phyloP scores from a whole-genome alignment of 495 filamentous ascomycete species.

The Penicillium dipodomyicola region DNA sequence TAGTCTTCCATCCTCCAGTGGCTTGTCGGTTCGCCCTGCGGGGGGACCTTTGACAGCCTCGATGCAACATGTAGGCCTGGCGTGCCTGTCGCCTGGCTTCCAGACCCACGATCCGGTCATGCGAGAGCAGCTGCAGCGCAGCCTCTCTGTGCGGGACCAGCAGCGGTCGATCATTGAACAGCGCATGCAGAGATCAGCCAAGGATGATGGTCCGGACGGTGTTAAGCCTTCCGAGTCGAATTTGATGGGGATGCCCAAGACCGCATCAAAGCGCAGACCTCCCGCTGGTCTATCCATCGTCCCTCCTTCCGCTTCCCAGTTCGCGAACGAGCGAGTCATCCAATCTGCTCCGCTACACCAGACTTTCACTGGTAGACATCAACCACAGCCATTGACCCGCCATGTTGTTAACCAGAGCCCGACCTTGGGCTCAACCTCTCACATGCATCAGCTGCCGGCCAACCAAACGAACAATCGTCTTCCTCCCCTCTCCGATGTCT shows the following conservation, averaged over 20 bases:
- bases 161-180: constrained; percentile 94
- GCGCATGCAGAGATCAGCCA: constrained; percentile 81
- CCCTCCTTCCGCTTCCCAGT: constrained; percentile 92
- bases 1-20: constrained; percentile 58
- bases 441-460: constrained; percentile 89
- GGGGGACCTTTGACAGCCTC: constrained; percentile 75
- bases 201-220: constrained; percentile 65
- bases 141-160: constrained; percentile 88
- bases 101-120: constrained; percentile 94
- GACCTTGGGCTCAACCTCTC: constrained; percentile 79
- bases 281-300: constrained; percentile 92
- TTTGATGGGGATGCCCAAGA: constrained; percentile 58
- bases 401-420: constrained; percentile 84
- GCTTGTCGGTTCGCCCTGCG: constrained; percentile 59
- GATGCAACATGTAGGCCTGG: constrained; percentile 91
- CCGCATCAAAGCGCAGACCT: constrained; percentile 66
- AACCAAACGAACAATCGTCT: constrained; percentile 88
- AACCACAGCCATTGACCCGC: constrained; percentile 75
- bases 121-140: constrained; percentile 92
- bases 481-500: constrained; percentile 92
- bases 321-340: constrained; percentile 92
- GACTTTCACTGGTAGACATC: constrained; percentile 87
- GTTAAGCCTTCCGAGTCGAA: constrained; percentile 50
- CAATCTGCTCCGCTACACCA: constrained; percentile 96
- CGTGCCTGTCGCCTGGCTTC: constrained; percentile 93